A percentile compares a stretch with the other conserved stretches of the same genome.
Evolutionary conservation across 169 alveolate genomes (phyloP).

Genomic region (Plasmodium vinckei): DNA sequence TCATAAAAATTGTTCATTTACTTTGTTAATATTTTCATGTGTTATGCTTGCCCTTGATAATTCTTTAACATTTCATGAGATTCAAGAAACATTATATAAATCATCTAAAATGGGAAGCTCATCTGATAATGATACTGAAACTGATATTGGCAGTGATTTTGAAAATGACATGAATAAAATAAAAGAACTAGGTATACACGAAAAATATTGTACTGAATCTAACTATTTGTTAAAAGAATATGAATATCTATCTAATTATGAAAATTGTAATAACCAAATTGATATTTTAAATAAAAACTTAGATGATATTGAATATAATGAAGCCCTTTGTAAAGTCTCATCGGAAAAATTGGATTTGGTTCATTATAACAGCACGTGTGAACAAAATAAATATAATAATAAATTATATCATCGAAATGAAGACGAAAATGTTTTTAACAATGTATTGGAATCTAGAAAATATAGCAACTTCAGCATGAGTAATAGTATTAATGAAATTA

Average conservation of each 20-base stretch:
- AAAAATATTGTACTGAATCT: not conserved
- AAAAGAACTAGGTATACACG: not conserved
- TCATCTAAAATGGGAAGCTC: slow-evolving; percentile 56
- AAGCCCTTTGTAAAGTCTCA: not conserved
- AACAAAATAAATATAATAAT: not conserved
- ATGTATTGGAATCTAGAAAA: not conserved
- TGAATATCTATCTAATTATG: not conserved
- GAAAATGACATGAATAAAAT: not conserved
- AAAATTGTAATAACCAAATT: not conserved
- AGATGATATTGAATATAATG: not conserved
- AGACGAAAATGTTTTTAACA: not conserved
- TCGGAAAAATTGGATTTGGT: too few species aligned
- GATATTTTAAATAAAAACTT: not conserved
- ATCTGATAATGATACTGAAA: slow-evolving; percentile 2
- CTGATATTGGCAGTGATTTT: slow-evolving; percentile 15
- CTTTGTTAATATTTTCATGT: slow-evolving; percentile 67
- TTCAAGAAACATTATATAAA: slow-evolving; percentile 67
- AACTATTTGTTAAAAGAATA: not conserved
- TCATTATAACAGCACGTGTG: not conserved
- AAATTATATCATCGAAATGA: not conserved
- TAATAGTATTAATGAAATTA: not conserved
- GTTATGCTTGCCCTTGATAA: slow-evolving; percentile 68
- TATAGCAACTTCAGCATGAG: not conserved
- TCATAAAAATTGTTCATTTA: slow-evolving; percentile 73
- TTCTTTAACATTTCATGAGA: slow-evolving; percentile 54